These are phyloP conservation scores for Glycyrrhiza uralensis DNA, from an alignment of 306 rosid genomes.

Conservation along the genomic window DNA sequence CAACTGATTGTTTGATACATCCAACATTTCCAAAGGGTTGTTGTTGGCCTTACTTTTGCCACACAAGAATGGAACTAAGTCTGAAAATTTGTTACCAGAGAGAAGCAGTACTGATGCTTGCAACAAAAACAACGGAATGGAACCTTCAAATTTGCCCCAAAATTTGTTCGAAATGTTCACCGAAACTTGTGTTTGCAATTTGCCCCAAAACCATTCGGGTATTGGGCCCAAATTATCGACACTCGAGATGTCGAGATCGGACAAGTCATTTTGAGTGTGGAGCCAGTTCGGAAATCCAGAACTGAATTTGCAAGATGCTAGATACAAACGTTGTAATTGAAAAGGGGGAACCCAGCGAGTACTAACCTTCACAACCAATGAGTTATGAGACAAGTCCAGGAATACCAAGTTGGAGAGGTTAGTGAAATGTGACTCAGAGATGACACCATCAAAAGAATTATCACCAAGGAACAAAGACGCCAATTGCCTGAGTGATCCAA, in stretches of 20 bases:
- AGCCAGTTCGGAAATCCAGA: not conserved
- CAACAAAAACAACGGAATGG: not conserved
- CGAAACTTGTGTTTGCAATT: rapidly evolving
- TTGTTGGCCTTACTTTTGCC: not conserved
- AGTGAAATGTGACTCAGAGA: not conserved
- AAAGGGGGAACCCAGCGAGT: conserved; percentile 18
- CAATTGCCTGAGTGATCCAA: not conserved
- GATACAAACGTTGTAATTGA: rapidly evolving
- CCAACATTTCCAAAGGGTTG: not conserved
- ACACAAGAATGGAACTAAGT: not conserved
- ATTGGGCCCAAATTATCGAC: not conserved
- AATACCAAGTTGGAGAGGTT: not conserved
- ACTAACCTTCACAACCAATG: not conserved
- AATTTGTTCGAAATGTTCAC: not conserved
- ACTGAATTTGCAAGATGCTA: not conserved
- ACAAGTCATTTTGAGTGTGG: not conserved
- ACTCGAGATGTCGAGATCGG: rapidly evolving
- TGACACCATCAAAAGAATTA: not conserved
- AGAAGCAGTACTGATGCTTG: not conserved
- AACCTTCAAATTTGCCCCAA: not conserved
- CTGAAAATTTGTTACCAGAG: not conserved
- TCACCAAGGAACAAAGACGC: not conserved
- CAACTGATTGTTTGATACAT: conserved; percentile 14
- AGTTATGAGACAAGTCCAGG: not conserved
- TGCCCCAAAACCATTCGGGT: conserved; percentile 3